Conservation (phyloP, 805 yeast genomes). For the Myxozyma vanderwaltii region DNA sequence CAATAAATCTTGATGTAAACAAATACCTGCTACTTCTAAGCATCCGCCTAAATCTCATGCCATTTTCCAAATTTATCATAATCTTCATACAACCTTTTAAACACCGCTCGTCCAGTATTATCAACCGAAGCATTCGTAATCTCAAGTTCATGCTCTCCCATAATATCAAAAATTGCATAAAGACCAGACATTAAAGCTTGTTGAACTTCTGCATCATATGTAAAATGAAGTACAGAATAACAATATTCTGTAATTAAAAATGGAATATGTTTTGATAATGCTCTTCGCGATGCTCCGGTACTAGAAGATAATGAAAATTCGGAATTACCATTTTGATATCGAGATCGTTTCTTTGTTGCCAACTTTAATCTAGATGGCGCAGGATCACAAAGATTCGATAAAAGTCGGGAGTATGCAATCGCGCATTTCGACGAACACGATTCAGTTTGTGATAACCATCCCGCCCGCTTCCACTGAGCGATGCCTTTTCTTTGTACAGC, state of each 20-base stretch:
- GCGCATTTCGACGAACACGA: slow-evolving; percentile 20
- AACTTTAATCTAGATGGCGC: neutral
- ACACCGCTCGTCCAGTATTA: slow-evolving; percentile 64
- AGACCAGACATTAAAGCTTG: slow-evolving; percentile 56
- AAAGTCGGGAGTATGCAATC: slow-evolving; percentile 22
- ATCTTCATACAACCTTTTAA: slow-evolving; percentile 66
- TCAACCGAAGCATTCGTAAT: slow-evolving; percentile 68
- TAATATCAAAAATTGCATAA: slow-evolving; percentile 64
- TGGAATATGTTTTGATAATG: slow-evolving; percentile 66
- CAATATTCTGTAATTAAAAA: slow-evolving; percentile 62
- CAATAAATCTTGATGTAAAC: neutral
- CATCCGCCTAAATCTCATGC: slow-evolving; percentile 58
- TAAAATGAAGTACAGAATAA: slow-evolving; percentile 52
- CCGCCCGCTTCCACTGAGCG: slow-evolving; percentile 21
- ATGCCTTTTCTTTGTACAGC: slow-evolving; percentile 14
- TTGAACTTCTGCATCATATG: slow-evolving; percentile 52
- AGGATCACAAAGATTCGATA: slow-evolving; percentile 28
- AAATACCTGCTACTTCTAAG: too few species aligned
- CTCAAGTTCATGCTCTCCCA: slow-evolving; percentile 67
- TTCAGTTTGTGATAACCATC: slow-evolving; percentile 10
- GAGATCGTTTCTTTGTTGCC: neutral
- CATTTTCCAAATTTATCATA: slow-evolving; percentile 81
- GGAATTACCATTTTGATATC: neutral
- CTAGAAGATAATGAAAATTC: slow-evolving; percentile 49
- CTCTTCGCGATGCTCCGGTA: slow-evolving; percentile 53